These are phyloP conservation scores for Pseudevernia furfuracea DNA, from an alignment of 495 filamentous ascomycete genomes.

Conservation along the genomic window DNA sequence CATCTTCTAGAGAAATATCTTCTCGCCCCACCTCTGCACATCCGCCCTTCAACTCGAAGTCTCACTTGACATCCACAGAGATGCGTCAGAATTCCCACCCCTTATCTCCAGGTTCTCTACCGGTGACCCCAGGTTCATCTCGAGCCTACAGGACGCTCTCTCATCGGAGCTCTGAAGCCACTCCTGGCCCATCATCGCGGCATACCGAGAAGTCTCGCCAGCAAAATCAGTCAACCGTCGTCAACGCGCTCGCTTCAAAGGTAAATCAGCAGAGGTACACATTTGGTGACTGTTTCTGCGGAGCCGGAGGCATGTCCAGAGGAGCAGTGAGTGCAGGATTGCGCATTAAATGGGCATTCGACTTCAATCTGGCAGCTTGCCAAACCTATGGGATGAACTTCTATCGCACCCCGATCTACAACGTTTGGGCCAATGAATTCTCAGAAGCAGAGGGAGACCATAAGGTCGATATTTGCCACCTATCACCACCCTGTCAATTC, in stretches of 20 bases:
- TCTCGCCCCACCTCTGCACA: background rate
- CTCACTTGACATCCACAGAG: too few species aligned
- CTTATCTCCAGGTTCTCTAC: background rate
- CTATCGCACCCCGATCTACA: slow-evolving; percentile 35
- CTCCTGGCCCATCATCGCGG: background rate
- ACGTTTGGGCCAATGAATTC: slow-evolving; percentile 45
- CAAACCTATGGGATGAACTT: slow-evolving; percentile 57
- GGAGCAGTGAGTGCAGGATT: slow-evolving; percentile 60
- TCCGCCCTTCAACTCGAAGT: background rate
- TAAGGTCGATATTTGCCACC: slow-evolving; percentile 63
- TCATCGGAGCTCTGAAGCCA: background rate
- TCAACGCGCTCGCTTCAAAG: background rate
- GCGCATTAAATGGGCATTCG: slow-evolving; percentile 52
- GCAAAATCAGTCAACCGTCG: background rate
- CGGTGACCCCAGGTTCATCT: background rate
- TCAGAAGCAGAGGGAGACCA: slow-evolving; percentile 27
- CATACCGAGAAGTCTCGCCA: background rate
- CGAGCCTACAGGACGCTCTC: background rate
- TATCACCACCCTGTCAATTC: slow-evolving; percentile 78
- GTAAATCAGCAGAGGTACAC: slow-evolving; percentile 40
- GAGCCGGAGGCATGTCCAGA: slow-evolving; percentile 66
- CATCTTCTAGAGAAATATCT: background rate
- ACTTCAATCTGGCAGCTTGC: slow-evolving; percentile 49
- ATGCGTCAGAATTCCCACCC: background rate
- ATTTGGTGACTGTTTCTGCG: slow-evolving; percentile 66